Percentiles rank a stretch among this genome's conserved stretches.
Conservation (phyloP, 495 filamentous ascomycete species). For the Xylaria acuta region DNA sequence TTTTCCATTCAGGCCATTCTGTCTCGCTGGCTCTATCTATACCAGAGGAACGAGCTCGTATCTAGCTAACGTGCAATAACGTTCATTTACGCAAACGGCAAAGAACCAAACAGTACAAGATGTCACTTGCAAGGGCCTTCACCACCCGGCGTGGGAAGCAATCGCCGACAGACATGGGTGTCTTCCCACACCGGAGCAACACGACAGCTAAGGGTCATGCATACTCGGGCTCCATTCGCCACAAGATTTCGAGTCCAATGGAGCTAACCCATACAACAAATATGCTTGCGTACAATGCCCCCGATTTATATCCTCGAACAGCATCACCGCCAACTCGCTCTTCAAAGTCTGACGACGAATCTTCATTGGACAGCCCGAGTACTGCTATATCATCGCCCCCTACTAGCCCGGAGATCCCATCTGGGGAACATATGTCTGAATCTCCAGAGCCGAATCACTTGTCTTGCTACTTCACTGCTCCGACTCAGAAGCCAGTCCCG, state of each 20-base stretch:
- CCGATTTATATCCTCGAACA: constrained; percentile 67
- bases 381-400: constrained; percentile 63
- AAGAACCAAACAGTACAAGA: constrained; percentile 34
- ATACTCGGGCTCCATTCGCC: constrained; percentile 47
- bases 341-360: constrained; percentile 59
- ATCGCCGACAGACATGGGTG: constrained; percentile 43
- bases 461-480: constrained; percentile 74
- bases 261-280: constrained; percentile 93
- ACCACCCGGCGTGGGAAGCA: constrained; percentile 61
- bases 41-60: background rate
- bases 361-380: constrained; percentile 62
- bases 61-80: background rate
- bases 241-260: constrained; percentile 86
- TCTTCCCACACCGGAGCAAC: constrained; percentile 53
- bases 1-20: background rate
- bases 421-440: constrained; percentile 61
- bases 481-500: constrained; percentile 49
- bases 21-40: background rate
- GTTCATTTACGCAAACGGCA: background rate
- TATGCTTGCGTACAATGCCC: constrained; percentile 92
- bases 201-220: constrained; percentile 48
- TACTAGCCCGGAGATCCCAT: constrained; percentile 78
- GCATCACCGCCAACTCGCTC: constrained; percentile 63
- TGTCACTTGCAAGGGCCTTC: constrained; percentile 72
- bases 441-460: constrained; percentile 77